phyloP scores from a whole-genome alignment of 1,284 basidiomycete species.

The Ustilago trichophora region DNA sequence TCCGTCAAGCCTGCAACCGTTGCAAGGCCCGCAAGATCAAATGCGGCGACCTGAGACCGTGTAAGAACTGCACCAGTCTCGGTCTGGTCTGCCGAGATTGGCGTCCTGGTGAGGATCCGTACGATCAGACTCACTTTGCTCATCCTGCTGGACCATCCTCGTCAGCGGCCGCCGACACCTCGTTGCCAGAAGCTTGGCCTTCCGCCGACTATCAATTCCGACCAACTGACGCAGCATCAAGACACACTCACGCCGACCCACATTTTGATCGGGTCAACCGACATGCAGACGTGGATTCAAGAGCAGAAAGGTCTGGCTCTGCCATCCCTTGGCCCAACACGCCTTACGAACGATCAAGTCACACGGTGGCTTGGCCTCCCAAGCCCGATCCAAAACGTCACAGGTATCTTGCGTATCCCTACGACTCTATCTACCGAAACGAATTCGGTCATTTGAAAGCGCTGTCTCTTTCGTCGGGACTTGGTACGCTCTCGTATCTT shows the following conservation, averaged over 20 bases:
- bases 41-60: slow-evolving; percentile 44
- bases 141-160: slow-evolving; percentile 29
- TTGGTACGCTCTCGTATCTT: slow-evolving; percentile 46
- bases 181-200: slow-evolving; percentile 17
- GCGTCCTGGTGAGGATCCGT: slow-evolving; percentile 42
- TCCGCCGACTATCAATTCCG: slow-evolving; percentile 6
- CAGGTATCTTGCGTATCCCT: slow-evolving; percentile 46
- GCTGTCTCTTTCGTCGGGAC: slow-evolving; percentile 40
- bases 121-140: slow-evolving; percentile 13
- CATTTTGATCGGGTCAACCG: slow-evolving; percentile 7
- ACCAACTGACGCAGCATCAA: neutral
- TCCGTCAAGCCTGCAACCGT: slow-evolving; percentile 49
- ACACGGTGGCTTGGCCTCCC: slow-evolving; percentile 46
- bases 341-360: slow-evolving; percentile 35
- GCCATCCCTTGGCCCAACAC: slow-evolving; percentile 49
- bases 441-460: slow-evolving; percentile 50
- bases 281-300: slow-evolving; percentile 10
- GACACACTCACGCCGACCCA: slow-evolving; percentile 6
- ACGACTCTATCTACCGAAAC: slow-evolving; percentile 48
- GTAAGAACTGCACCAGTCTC: slow-evolving; percentile 46
- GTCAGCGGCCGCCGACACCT: neutral
- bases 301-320: slow-evolving; percentile 28
- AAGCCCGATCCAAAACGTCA: slow-evolving; percentile 38
- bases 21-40: slow-evolving; percentile 53
- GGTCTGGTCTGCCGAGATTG: slow-evolving; percentile 43